Evolutionary conservation across 805 yeast genomes (phyloP).

Genomic region (Millerago galiae): DNA sequence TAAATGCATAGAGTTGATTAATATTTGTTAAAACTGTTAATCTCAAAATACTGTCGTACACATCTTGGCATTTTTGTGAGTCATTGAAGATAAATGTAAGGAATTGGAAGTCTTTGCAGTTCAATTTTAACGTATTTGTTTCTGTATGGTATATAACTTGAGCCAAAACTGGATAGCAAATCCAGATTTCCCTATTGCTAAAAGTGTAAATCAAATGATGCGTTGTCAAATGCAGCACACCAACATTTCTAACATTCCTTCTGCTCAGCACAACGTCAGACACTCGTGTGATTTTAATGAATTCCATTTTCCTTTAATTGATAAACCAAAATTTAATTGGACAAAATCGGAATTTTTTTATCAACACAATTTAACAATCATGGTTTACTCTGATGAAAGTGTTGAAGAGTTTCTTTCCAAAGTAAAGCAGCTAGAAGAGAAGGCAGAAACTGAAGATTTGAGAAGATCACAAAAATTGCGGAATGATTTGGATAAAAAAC

Average conservation of each 20-base stretch:
- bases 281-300: constrained; percentile 28
- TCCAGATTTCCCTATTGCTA: constrained; percentile 68
- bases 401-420: constrained; percentile 8
- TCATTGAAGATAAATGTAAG: constrained; percentile 68
- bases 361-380: too few relatives aligned
- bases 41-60: constrained; percentile 62
- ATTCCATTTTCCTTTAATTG: constrained; percentile 14
- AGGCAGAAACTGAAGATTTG: constrained; percentile 7
- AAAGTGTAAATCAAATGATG: constrained; percentile 66
- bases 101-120: constrained; percentile 81
- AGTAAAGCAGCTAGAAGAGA: constrained; percentile 7
- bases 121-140: constrained; percentile 54
- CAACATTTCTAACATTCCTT: constrained; percentile 49
- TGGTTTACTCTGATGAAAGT: not conserved
- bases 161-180: constrained; percentile 80
- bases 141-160: constrained; percentile 28
- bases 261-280: constrained; percentile 48
- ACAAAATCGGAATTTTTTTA: not conserved
- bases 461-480: constrained; percentile 8
- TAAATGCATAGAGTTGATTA: constrained; percentile 70
- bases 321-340: not conserved
- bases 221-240: constrained; percentile 63
- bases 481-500: not conserved
- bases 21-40: constrained; percentile 51
- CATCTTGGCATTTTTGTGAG: constrained; percentile 58